Conservation (phyloP, 805 yeast species). For the Priceomyces melissophilus region DNA sequence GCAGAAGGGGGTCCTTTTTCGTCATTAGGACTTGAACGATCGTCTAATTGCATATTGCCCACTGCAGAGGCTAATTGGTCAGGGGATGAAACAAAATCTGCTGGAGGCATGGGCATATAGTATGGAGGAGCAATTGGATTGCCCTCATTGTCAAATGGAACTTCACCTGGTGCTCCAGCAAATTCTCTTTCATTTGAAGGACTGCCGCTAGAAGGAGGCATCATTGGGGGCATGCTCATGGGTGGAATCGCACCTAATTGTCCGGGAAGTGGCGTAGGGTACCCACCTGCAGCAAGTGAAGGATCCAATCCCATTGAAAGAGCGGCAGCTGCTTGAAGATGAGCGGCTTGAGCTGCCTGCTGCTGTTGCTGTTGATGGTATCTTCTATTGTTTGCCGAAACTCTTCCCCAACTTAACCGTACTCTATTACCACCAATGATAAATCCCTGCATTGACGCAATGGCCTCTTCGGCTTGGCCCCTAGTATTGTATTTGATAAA, state of each 20-base stretch:
- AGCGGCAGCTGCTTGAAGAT: slow-evolving; percentile 36
- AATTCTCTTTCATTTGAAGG: slow-evolving; percentile 1
- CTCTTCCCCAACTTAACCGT: slow-evolving; percentile 85
- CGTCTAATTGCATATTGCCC: slow-evolving; percentile 9
- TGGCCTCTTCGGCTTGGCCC: slow-evolving; percentile 81
- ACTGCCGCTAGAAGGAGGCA: slow-evolving; percentile 1
- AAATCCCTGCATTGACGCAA: slow-evolving; percentile 84
- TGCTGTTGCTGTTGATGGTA: slow-evolving; percentile 25
- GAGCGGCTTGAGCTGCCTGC: slow-evolving; percentile 32
- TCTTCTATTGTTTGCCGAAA: slow-evolving; percentile 29
- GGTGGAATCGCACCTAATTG: slow-evolving; percentile 13
- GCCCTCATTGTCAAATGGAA: not conserved
- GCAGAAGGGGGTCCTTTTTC: not conserved
- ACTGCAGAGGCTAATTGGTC: slow-evolving; percentile 13
- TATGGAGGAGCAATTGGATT: slow-evolving; percentile 4
- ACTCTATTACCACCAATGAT: slow-evolving; percentile 82
- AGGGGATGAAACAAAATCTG: slow-evolving; percentile 2
- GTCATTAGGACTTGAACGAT: slow-evolving; percentile 6
- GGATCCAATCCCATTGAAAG: slow-evolving; percentile 39
- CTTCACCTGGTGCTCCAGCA: not conserved
- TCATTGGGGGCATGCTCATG: slow-evolving; percentile 9
- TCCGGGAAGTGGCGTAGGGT: slow-evolving; percentile 13
- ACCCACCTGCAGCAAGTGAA: slow-evolving; percentile 22
- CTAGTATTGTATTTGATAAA: slow-evolving; percentile 79
- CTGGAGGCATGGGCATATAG: slow-evolving; percentile 6